Base-by-base conservation (phyloP, 1,284 basidiomycete genomes). In the Fomitiporia mediterranea region DNA sequence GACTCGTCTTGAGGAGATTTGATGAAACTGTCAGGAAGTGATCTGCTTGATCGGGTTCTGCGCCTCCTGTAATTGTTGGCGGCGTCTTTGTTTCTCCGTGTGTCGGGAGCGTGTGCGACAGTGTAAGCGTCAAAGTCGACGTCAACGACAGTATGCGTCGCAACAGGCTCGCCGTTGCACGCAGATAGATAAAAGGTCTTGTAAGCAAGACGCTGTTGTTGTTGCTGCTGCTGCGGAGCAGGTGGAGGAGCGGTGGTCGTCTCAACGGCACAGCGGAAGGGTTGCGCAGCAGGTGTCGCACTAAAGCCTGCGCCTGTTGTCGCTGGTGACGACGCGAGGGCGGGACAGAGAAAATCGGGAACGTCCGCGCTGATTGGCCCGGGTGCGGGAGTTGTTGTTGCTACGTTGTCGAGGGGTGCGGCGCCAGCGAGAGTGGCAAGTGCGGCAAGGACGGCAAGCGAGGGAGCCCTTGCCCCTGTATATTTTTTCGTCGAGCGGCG, bases 341-440 rank as follows among this genome's bases (percentile, higher is more conserved):
- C 32, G 28, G 56, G 56, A n/a, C 52, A 58, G 35, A 58, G 52
- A 50, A 58, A 58, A 17, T 58, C 56, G 34, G 52, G 43, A 8
- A 58, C 51, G 44, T 38, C 42, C 23, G 55, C 9, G 13, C 8
- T n/a, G 3, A 25, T 23, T 8, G 7, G 13, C 1, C 42, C 42
- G 11, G 37, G 3, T 4, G 37, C 23, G 23, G 34, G 5, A 19
- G 50, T 51, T 39, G 50, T 43, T 34, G 40, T 51, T 35, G 51
- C 2, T 19, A 21, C 50, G 28, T 7, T 34, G 37, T 49, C 46
- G 55, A 39, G 17, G 28, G 49, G 32, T 27, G 13, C 27, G 4
- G 46, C 46, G 3, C 21, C 42, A 30, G 19, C 43, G 21, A 55
- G 32, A 2, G 53, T 17, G n/a, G 49, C 43, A 42, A 53, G 42